Evolutionary conservation across 768 basidiomycete genomes (phyloP), one percentile per base, ranked within the genome.

Genomic region (Leucocoprinus leucothites): DNA sequence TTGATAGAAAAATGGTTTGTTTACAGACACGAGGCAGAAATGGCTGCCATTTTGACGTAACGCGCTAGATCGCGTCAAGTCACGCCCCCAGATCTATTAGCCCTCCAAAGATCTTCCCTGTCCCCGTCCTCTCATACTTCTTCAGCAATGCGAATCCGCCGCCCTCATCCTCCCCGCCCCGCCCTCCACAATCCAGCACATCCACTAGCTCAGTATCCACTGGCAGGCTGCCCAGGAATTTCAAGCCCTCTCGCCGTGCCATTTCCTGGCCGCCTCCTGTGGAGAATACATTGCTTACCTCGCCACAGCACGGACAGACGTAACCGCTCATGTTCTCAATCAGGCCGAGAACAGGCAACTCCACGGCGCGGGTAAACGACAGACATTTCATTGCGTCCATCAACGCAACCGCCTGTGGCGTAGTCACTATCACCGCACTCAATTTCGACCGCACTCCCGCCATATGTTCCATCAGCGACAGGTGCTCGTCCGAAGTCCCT

Each of bases 401-500:
- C 48, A 98, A 79, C 0, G 97, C 94, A 34, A 98, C 92, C 16
- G 94, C 94, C 72, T 99, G 97, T 11, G 97, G 97, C 2, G 97
- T 98, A 28, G 97, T 97, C 61, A 99, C 96, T 57, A 99, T 83
- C 56, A 98, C 79, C 26, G 92, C 87, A 43, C 88, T 86, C 57
- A 98, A 68, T 40, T 86, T 82, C 58, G 82, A 75, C 64, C 88
- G 89, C 16, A 91, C 77, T 0, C 94, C 93, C 22, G 91, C 85
- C 65, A 98, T 81, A 65, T 98, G 94, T 64, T 98, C 95, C 59
- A 98, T 76, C 46, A 99, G 77, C 34, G 96, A 97, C 42, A 99
- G 79, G 74, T 98, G 97, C 68, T 99, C 97, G 73, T 99, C 97
- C 19, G 97, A 98, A 38, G 97, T 99, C 31, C 97, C 96, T 99